These are phyloP conservation scores for Aspergillus olivimuriae DNA, from an alignment of 495 filamentous ascomycete genomes.

Conservation along the genomic window DNA sequence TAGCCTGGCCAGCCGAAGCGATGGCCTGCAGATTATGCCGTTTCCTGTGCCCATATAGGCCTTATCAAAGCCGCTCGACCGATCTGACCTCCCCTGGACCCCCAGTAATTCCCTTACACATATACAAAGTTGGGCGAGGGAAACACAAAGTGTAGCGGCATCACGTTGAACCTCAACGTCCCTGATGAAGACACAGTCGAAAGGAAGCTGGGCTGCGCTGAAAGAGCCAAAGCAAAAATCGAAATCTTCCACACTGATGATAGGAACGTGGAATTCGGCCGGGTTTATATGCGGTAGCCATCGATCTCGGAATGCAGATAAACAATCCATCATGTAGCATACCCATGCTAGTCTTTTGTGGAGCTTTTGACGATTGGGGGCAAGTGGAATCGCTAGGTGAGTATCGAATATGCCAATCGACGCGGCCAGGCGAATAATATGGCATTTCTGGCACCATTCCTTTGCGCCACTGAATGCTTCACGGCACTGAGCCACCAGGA, in stretches of 20 bases:
- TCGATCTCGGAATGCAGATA: slow-evolving; percentile 10
- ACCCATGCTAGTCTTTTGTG: slow-evolving; percentile 17
- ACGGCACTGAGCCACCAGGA: slow-evolving; percentile 13
- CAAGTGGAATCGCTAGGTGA: background rate
- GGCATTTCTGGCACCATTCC: slow-evolving; percentile 1
- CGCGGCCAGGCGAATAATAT: background rate
- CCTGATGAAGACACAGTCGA: background rate
- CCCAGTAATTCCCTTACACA: slow-evolving; percentile 14
- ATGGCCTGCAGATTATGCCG: background rate
- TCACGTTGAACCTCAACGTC: slow-evolving; percentile 9
- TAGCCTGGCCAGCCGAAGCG: background rate
- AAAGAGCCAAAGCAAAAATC: background rate
- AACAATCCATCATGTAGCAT: slow-evolving; percentile 16
- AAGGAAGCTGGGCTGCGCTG: background rate
- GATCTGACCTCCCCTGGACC: slow-evolving; percentile 8
- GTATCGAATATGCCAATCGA: background rate
- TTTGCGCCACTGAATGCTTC: slow-evolving; percentile 13
- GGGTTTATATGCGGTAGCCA: slow-evolving; percentile 10
- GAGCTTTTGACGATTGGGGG: slow-evolving; percentile 10
- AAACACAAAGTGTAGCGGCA: slow-evolving; percentile 9
- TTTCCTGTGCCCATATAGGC: background rate
- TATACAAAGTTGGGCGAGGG: slow-evolving; percentile 9
- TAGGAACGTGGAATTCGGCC: slow-evolving; percentile 1
- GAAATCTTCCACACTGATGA: background rate
- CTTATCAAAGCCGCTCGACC: too few relatives aligned